Percentiles rank a stretch among this genome's conserved stretches.
Evolutionary conservation across 2,329 filamentous ascomycete species (phyloP).

Genomic region (Mycosphaerella arachidis): DNA sequence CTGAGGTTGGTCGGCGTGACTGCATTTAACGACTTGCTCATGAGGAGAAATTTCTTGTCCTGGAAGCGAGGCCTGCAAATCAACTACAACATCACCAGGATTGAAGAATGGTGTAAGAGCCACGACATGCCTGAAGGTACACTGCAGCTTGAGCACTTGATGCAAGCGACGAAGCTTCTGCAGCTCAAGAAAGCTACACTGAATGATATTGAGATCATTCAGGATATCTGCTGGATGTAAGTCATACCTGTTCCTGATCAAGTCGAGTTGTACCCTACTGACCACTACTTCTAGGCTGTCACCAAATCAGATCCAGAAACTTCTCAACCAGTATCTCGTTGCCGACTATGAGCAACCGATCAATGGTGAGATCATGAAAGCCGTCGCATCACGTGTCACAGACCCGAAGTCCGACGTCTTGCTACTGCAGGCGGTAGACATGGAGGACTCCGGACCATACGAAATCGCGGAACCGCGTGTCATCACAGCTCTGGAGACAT

Average conservation of each 20-base stretch:
- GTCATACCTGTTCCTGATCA: conserved; percentile 30
- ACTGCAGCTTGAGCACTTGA: conserved; percentile 92
- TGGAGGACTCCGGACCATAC: conserved; percentile 98
- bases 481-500: conserved; percentile 95
- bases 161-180: conserved; percentile 98
- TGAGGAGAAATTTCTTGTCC: conserved; percentile 96
- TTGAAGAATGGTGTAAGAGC: conserved; percentile 99
- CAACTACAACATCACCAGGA: conserved; percentile 99
- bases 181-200: conserved; percentile 98
- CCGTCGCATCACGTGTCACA: conserved; percentile 90
- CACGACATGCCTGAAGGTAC: conserved; percentile 99
- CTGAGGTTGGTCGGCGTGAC: conserved; percentile 91
- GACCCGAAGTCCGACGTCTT: conserved; percentile 93
- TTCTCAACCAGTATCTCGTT: conserved; percentile 96
- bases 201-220: conserved; percentile 99
- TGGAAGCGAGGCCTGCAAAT: conserved; percentile 99
- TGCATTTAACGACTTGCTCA: conserved; percentile 95
- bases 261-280: conserved; percentile 6
- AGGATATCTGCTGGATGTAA: conserved; percentile 99
- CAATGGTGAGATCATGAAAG: conserved; percentile 99
- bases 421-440: conserved; percentile 88
- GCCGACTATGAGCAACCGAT: conserved; percentile 99
- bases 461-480: conserved; percentile 95
- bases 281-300: conserved; percentile 63
- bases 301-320: conserved; percentile 97